phyloP scores from a whole-genome alignment of 805 yeast species.

The Suhomyces faveliae region DNA sequence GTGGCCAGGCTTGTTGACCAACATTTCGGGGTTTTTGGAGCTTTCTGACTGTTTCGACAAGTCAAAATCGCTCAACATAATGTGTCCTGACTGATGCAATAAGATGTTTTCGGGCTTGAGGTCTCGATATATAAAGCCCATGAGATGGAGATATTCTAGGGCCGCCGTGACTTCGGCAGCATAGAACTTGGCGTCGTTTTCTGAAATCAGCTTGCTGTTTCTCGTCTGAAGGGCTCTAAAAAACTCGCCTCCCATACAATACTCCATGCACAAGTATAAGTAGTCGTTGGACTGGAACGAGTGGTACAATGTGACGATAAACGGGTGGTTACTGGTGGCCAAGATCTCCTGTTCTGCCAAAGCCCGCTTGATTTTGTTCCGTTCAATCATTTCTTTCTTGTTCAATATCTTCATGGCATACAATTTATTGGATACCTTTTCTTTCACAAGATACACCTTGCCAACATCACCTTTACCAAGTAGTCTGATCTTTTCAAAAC shows the following conservation, averaged over 20 bases:
- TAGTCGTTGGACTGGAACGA: constrained; percentile 94
- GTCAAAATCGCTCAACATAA: constrained; percentile 96
- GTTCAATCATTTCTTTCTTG: constrained; percentile 90
- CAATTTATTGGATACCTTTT: constrained; percentile 66
- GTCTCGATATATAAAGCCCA: constrained; percentile 97
- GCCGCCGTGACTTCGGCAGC: constrained; percentile 98
- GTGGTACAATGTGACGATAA: constrained; percentile 93
- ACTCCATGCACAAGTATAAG: constrained; percentile 93
- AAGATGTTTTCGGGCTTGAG: constrained; percentile 94
- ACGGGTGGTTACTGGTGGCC: constrained; percentile 94
- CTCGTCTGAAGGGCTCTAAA: constrained; percentile 94
- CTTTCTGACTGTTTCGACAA: constrained; percentile 83
- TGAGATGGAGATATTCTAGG: constrained; percentile 86
- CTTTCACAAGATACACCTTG: constrained; percentile 87
- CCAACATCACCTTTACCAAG: constrained; percentile 98
- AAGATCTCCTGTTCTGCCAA: constrained; percentile 95
- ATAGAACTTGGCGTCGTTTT: constrained; percentile 87
- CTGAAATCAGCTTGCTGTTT: constrained; percentile 78
- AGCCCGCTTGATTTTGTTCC: constrained; percentile 93
- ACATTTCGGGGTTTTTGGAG: constrained; percentile 72
- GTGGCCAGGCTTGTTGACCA: constrained; percentile 28
- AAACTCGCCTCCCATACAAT: constrained; percentile 99
- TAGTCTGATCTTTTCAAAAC: constrained; percentile 86
- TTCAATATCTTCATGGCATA: constrained; percentile 92
- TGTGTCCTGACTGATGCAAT: constrained; percentile 95